Evolutionary conservation across 2,329 filamentous ascomycete genomes (phyloP).

Genomic region (Trichoderma oligosporum): DNA sequence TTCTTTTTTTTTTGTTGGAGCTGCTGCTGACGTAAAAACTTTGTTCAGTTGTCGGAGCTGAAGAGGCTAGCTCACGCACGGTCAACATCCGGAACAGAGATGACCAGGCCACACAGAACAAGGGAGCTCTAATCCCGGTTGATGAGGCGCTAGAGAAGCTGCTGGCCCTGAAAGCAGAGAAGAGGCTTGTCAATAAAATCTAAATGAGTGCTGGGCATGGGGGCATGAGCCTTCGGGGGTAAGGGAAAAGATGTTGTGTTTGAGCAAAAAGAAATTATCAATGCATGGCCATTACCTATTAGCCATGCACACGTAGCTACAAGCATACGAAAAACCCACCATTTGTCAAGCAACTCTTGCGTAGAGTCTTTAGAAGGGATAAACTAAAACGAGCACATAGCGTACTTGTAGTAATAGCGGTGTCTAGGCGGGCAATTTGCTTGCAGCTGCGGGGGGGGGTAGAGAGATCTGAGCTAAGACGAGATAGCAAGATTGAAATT

Average conservation of each 20-base stretch:
- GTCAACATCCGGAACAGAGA: constrained; percentile 63
- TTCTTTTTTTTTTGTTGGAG: constrained; percentile 22
- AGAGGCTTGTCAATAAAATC: constrained; percentile 37
- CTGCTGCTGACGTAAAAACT: not conserved
- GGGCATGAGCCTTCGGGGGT: not conserved
- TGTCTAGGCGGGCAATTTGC: not conserved
- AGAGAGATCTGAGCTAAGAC: not conserved
- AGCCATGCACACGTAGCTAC: constrained; percentile 11
- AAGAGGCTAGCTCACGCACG: constrained; percentile 57
- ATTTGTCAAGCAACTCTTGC: not conserved
- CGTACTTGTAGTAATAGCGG: not conserved
- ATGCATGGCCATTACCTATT: not conserved
- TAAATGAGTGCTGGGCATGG: constrained; percentile 21
- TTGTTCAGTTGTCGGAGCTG: constrained; percentile 55
- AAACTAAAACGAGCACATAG: not conserved
- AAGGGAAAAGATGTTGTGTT: not conserved
- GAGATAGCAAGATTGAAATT: not conserved
- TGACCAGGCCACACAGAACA: constrained; percentile 58
- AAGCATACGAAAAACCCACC: not conserved
- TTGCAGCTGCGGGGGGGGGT: not conserved
- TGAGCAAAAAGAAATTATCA: not conserved
- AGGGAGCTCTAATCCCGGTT: constrained; percentile 56
- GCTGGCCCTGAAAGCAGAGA: constrained; percentile 48
- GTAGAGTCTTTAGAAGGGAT: constrained; percentile 1
- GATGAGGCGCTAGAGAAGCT: constrained; percentile 56